phyloP scores from a whole-genome alignment of 768 basidiomycete species.

The Suillus decipiens region DNA sequence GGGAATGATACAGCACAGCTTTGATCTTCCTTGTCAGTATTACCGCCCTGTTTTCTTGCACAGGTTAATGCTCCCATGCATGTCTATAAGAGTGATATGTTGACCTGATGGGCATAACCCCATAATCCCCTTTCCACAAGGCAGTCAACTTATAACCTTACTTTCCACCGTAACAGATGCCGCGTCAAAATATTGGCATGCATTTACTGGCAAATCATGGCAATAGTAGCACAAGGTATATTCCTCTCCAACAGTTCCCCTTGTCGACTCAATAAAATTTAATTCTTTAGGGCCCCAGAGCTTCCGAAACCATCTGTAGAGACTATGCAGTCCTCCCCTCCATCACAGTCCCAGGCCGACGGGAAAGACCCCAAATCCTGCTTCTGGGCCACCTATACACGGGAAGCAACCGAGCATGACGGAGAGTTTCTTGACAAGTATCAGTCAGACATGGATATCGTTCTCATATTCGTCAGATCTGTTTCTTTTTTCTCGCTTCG shows the following conservation, averaged over 20 bases:
- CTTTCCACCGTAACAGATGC: not conserved
- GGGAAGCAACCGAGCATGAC: slow-evolving; percentile 20
- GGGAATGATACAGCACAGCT: not conserved
- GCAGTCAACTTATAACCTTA: not conserved
- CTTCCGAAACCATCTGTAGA: not conserved
- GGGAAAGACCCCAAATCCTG: not conserved
- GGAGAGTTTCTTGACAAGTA: slow-evolving; percentile 20
- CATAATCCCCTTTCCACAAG: not conserved
- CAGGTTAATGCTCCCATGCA: not conserved
- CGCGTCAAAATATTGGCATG: not conserved
- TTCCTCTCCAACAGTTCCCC: not conserved
- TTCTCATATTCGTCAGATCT: slow-evolving; percentile 24
- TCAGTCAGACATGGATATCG: slow-evolving; percentile 21
- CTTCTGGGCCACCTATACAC: slow-evolving; percentile 19
- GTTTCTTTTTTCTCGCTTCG: not conserved
- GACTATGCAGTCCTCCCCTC: not conserved
- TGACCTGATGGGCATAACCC: not conserved
- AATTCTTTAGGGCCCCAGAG: not conserved
- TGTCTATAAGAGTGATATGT: not conserved
- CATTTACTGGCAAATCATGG: not conserved
- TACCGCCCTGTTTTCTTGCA: not conserved
- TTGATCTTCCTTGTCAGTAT: not conserved
- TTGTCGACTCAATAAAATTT: not conserved
- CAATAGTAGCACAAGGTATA: not conserved
- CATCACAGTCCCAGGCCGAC: not conserved